A percentile compares a stretch with the other conserved stretches of the same genome.
Conservation (phyloP, 352 stramenopile species). For the Albugo laibachii region DNA sequence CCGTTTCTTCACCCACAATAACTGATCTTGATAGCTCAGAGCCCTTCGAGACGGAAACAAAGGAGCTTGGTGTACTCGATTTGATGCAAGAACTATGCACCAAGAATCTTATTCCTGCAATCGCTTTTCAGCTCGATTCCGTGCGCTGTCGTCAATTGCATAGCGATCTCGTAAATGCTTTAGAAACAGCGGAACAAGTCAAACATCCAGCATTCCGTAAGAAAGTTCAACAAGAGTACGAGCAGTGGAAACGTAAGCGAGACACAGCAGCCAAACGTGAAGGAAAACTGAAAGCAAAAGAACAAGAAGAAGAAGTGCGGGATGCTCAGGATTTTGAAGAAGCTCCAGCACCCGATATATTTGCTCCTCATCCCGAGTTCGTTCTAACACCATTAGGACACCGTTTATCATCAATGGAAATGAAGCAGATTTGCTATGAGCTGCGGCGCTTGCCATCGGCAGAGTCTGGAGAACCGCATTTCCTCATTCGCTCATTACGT, state of each 20-base stretch:
- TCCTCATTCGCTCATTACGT: constrained; percentile 75
- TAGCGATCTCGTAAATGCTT: constrained; percentile 43
- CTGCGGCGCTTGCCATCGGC: constrained; percentile 64
- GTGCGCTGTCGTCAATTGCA: constrained; percentile 77
- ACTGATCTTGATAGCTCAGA: constrained; percentile 6
- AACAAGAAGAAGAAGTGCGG: constrained; percentile 71
- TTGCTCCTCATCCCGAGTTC: constrained; percentile 95
- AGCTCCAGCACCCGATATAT: constrained; percentile 81
- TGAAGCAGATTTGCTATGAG: constrained; percentile 78
- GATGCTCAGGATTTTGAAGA: constrained; percentile 71
- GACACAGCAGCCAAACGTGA: constrained; percentile 86
- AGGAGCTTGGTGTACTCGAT: constrained; percentile 35
- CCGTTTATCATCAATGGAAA: constrained; percentile 84
- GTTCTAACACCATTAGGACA: constrained; percentile 87
- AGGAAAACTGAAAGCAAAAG: constrained; percentile 85
- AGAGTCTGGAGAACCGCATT: constrained; percentile 61
- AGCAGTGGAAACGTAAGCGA: constrained; percentile 69
- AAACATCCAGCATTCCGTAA: constrained; percentile 79
- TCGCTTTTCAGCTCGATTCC: constrained; percentile 76
- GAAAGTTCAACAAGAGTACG: constrained; percentile 88
- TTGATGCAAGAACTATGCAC: constrained; percentile 43
- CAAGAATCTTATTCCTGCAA: constrained; percentile 52
- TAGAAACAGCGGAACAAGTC: constrained; percentile 48
- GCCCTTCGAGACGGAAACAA: constrained; percentile 25
- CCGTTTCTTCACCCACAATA: constrained; percentile 9